Conservation (phyloP, 768 basidiomycete species). For the Tylopilus plumbeoviolaceoides region DNA sequence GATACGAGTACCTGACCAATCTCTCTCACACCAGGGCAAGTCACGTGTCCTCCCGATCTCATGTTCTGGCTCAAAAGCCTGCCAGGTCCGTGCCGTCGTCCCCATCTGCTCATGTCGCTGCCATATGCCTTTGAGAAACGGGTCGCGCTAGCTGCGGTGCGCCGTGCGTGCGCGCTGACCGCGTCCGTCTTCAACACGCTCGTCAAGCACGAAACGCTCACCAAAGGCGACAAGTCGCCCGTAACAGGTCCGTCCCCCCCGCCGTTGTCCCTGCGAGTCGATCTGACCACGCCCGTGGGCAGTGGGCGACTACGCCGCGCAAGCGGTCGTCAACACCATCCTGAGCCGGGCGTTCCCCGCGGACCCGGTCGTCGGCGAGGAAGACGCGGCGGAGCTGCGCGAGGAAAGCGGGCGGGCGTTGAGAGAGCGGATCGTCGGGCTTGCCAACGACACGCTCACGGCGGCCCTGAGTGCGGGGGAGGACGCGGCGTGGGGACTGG, state of each 20-base stretch:
- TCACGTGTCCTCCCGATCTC: no score
- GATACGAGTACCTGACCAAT: no score
- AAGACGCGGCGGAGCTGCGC: slow-evolving; percentile 81
- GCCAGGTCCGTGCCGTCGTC: not conserved
- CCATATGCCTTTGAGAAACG: slow-evolving; percentile 65
- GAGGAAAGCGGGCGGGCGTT: slow-evolving; percentile 41
- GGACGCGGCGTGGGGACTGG: slow-evolving; percentile 66
- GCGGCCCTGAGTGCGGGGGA: slow-evolving; percentile 53
- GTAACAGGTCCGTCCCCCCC: slow-evolving; percentile 61
- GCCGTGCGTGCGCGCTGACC: slow-evolving; percentile 81
- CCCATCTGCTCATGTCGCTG: slow-evolving; percentile 42
- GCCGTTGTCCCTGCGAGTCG: not conserved
- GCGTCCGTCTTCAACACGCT: slow-evolving; percentile 82
- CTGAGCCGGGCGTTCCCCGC: slow-evolving; percentile 72
- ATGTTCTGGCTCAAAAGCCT: no score
- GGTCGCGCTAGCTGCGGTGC: slow-evolving; percentile 82
- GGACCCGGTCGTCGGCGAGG: slow-evolving; percentile 92
- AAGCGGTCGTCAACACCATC: slow-evolving; percentile 85
- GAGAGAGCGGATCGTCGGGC: slow-evolving; percentile 63
- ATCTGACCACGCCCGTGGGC: not conserved
- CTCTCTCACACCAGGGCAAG: no score
- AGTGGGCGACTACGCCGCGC: slow-evolving; percentile 95
- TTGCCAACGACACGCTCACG: slow-evolving; percentile 78
- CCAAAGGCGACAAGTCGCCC: slow-evolving; percentile 89
- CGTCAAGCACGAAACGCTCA: slow-evolving; percentile 79